Percentiles rank a stretch among this genome's conserved stretches.
Evolutionary conservation across 2,329 filamentous ascomycete species (phyloP).

Genomic region (Paecilomyces dactylethromorphus): DNA sequence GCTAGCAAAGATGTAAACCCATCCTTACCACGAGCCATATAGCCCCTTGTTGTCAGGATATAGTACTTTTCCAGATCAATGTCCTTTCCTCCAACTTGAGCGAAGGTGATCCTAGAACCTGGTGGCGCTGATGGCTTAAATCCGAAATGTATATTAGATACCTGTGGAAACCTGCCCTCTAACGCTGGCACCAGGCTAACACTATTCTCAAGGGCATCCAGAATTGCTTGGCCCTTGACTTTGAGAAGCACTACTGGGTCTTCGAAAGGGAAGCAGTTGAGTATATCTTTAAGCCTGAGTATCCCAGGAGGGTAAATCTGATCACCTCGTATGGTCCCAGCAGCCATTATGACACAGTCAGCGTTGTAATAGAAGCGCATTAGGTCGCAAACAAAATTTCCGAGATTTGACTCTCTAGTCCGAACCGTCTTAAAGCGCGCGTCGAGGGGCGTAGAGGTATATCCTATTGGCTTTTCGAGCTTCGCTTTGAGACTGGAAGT

Average conservation of each 20-base stretch:
- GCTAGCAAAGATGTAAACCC: constrained; percentile 74
- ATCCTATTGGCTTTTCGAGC: constrained; percentile 75
- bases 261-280: constrained; percentile 87
- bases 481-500: constrained; percentile 69
- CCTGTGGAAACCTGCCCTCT: constrained; percentile 79
- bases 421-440: constrained; percentile 80
- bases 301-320: constrained; percentile 80
- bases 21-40: constrained; percentile 85
- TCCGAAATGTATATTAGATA: constrained; percentile 72
- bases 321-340: constrained; percentile 80
- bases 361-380: constrained; percentile 78
- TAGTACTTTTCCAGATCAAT: constrained; percentile 62
- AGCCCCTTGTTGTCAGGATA: constrained; percentile 70
- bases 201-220: constrained; percentile 77
- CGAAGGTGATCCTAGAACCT: constrained; percentile 57
- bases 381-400: constrained; percentile 86
- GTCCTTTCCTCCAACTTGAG: constrained; percentile 54
- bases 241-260: constrained; percentile 77
- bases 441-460: constrained; percentile 75
- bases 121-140: constrained; percentile 60
- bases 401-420: constrained; percentile 71
- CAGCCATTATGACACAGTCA: constrained; percentile 78
- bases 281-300: constrained; percentile 71
- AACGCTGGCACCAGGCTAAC: constrained; percentile 74
- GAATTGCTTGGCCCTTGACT: constrained; percentile 64